Evolutionary conservation across 2,329 filamentous ascomycete species (phyloP).

Genomic region (Elsinoe arachidis): DNA sequence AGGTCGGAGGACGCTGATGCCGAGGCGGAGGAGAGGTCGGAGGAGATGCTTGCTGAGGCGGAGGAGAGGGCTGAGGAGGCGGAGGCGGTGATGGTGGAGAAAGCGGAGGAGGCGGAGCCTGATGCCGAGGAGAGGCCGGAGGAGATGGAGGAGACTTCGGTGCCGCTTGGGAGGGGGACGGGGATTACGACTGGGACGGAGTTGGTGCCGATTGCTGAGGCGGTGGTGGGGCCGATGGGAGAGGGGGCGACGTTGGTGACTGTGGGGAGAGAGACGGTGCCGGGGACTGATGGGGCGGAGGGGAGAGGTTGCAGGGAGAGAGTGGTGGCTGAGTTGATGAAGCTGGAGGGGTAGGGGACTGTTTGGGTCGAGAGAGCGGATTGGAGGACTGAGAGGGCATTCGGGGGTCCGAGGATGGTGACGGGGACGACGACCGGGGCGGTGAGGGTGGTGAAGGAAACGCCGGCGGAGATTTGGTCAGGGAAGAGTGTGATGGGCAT

Average conservation of each 20-base stretch:
- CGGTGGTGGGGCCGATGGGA: slow-evolving; percentile 11
- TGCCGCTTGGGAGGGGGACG: slow-evolving; percentile 12
- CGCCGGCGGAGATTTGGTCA: slow-evolving; percentile 12
- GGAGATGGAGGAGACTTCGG: slow-evolving; percentile 4
- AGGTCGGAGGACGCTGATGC: not conserved
- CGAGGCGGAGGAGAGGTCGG: slow-evolving; percentile 1
- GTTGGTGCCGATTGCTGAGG: slow-evolving; percentile 4
- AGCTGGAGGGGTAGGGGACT: slow-evolving; percentile 9
- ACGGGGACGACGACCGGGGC: slow-evolving; percentile 17
- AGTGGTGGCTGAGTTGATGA: not conserved
- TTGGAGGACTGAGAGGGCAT: slow-evolving; percentile 16
- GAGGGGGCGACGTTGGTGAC: slow-evolving; percentile 3
- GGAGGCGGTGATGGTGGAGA: slow-evolving; percentile 7
- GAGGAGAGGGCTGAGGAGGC: slow-evolving; percentile 6
- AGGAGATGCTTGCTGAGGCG: slow-evolving; percentile 7
- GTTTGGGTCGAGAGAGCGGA: slow-evolving; percentile 14
- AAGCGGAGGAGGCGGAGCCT: not conserved
- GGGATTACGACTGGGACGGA: slow-evolving; percentile 8
- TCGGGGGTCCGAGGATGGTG: slow-evolving; percentile 12
- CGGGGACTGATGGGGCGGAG: not conserved
- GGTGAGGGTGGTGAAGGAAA: slow-evolving; percentile 12
- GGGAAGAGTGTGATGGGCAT: not conserved
- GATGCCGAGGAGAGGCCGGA: not conserved
- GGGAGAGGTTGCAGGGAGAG: slow-evolving; percentile 5
- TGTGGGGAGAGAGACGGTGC: not conserved